Percentiles rank a stretch among this genome's conserved stretches.
Evolutionary conservation across 352 stramenopile species (phyloP).

Genomic region (Synura sp.): DNA sequence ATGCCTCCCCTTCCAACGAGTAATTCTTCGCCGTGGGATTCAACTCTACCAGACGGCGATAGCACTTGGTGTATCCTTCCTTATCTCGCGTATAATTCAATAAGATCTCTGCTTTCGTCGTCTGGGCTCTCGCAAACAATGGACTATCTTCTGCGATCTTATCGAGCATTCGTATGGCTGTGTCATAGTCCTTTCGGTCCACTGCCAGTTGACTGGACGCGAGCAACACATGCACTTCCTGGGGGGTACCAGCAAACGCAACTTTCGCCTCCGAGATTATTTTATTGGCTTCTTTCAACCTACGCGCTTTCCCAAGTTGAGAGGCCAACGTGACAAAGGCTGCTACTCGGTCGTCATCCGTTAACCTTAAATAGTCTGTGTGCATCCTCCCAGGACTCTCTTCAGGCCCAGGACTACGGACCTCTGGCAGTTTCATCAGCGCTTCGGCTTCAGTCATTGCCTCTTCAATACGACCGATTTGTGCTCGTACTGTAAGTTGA

Average conservation of each 20-base stretch:
- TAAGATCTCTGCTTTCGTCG: conserved; percentile 87
- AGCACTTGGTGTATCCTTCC: conserved; percentile 73
- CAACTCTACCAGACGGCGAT: conserved; percentile 70
- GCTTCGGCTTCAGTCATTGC: conserved; percentile 66
- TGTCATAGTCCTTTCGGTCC: conserved; percentile 76
- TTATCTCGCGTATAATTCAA: conserved; percentile 84
- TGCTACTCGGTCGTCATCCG: conserved; percentile 69
- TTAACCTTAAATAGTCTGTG: conserved; percentile 49
- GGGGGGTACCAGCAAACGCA: conserved; percentile 58
- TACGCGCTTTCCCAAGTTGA: conserved; percentile 43
- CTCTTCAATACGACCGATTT: conserved; percentile 65
- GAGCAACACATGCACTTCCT: conserved; percentile 82
- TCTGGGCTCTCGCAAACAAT: conserved; percentile 73
- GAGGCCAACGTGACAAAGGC: conserved; percentile 73
- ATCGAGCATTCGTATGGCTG: conserved; percentile 77
- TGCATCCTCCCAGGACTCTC: not conserved
- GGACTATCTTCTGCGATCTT: conserved; percentile 66
- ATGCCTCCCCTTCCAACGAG: conserved; percentile 79
- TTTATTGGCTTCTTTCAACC: conserved; percentile 47
- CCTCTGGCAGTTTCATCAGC: conserved; percentile 60
- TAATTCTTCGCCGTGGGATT: conserved; percentile 66
- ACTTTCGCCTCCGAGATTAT: conserved; percentile 47
- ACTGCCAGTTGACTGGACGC: conserved; percentile 80
- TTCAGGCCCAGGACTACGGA: not conserved
- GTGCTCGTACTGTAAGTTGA: conserved; percentile 71